Conservation (phyloP, 2,329 filamentous ascomycete species). For the Aureobasidium musti region DNA sequence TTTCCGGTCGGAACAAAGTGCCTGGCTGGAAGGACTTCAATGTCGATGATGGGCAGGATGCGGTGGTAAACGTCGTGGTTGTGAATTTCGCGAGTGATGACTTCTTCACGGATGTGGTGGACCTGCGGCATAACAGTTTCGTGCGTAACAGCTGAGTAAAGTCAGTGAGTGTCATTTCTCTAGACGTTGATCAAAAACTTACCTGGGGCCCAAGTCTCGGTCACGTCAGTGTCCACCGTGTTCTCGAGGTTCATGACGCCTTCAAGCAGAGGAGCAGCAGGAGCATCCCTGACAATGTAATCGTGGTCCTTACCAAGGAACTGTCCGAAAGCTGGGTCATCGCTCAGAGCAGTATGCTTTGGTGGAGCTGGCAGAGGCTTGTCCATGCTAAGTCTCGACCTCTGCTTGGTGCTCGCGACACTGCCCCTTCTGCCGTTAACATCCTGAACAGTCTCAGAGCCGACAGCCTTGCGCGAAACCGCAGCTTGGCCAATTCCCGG, state of each 20-base stretch:
- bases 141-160: constrained; percentile 51
- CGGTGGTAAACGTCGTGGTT: constrained; percentile 56
- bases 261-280: constrained; percentile 31
- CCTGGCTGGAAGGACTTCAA: constrained; percentile 55
- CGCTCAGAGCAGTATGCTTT: constrained; percentile 3
- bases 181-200: constrained; percentile 3
- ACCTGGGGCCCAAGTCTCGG: constrained; percentile 46
- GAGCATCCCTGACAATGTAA: constrained; percentile 30
- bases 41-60: constrained; percentile 56
- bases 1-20: constrained; percentile 52
- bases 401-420: constrained; percentile 11
- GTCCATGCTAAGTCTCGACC: constrained; percentile 32
- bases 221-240: constrained; percentile 45
- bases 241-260: constrained; percentile 44
- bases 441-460: neutral
- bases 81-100: constrained; percentile 57
- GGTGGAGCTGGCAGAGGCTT: constrained; percentile 36
- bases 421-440: constrained; percentile 12
- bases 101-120: constrained; percentile 52
- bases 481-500: neutral
- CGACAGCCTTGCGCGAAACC: constrained; percentile 17
- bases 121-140: constrained; percentile 50
- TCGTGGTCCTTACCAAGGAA: constrained; percentile 18
- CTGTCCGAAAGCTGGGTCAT: constrained; percentile 11
- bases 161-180: neutral